Base-by-base conservation (phyloP, 2,329 filamentous ascomycete species). In the Fusarium sp. region DNA sequence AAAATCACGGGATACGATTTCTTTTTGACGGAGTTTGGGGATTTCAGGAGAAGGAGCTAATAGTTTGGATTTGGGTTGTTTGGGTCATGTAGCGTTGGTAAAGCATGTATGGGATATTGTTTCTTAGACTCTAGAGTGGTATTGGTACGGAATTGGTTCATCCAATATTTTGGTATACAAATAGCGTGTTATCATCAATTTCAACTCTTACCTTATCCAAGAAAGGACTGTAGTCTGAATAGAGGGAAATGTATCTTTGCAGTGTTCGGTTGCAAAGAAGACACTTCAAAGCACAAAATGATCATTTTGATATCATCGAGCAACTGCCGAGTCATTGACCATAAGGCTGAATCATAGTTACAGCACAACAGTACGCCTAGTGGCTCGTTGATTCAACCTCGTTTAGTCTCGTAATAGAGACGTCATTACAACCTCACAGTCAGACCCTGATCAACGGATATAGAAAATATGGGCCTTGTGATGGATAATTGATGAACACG, bases 11-110 rank as follows among this genome's bases (percentile, higher is more conserved):
- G 11, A 24, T 24, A 9, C n/a, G 38, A 18, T 18, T 30, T 58
- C 13, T 12, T 51, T 18, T 25, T 38, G 3, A 43, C 13, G 46
- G 52, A 48, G 62, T 44, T 66, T 66, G 24, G 24, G n/a, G n/a
- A 4, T 22, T 38, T 32, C 16, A 22, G 38, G 5, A 43, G 24
- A 20, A 46, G 47, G 30, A 30, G 22, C 8, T n/a, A 44, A 38
- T 32, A 18, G 29, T 8, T 43, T 59, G 24, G 32, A 9, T 43
- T 47, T 25, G 13, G 34, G 18, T 38, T 38, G 10, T 38, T 38
- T 12, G 34, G 18, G 24, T 47, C 20, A 48, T 48, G 25, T 40
- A 62, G 30, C 8, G 13, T 22, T 47, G 49, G 12, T 32, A 32
- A 24, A n/a, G 29, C n/a, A 49, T 43, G 13, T 41, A 29, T 30